Conservation (phyloP, 2,329 filamentous ascomycete genomes). For the Alternaria viburni region DNA sequence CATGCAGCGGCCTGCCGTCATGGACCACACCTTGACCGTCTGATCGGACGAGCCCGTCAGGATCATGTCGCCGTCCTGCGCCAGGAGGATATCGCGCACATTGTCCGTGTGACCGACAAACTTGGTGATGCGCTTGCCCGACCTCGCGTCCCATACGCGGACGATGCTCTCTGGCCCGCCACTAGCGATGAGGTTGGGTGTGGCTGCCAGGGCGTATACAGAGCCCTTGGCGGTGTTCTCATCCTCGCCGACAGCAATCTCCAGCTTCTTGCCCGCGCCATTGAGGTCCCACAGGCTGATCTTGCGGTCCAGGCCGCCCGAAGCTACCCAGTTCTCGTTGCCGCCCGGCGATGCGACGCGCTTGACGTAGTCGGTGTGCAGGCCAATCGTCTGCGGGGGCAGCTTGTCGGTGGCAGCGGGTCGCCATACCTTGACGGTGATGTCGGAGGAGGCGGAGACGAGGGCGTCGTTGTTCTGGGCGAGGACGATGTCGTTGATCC, state of each 20-base stretch:
- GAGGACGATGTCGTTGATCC: constrained; percentile 91
- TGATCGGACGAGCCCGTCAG: constrained; percentile 95
- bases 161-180: constrained; percentile 94
- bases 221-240: constrained; percentile 88
- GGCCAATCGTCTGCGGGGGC: constrained; percentile 80
- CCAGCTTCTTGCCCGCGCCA: constrained; percentile 82
- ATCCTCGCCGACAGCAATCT: constrained; percentile 84
- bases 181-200: constrained; percentile 81
- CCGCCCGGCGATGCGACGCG: constrained; percentile 80
- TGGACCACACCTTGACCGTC: constrained; percentile 97
- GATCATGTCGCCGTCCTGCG: constrained; percentile 85
- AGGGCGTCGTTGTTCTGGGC: constrained; percentile 79
- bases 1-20: constrained; percentile 94
- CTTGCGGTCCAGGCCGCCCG: constrained; percentile 89
- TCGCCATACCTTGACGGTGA: constrained; percentile 91
- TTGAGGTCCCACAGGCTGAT: constrained; percentile 94
- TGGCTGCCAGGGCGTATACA: constrained; percentile 86
- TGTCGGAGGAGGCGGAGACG: constrained; percentile 90
- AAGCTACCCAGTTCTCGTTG: constrained; percentile 84
- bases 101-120: constrained; percentile 97
- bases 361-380: constrained; percentile 96
- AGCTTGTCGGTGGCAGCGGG: constrained; percentile 69
- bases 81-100: constrained; percentile 88
- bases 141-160: constrained; percentile 86
- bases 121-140: constrained; percentile 90